A percentile compares a stretch with the other conserved stretches of the same genome.
These are phyloP conservation scores for Erysimum cheiri DNA, from an alignment of 441 rosid species.

Conservation along the genomic window DNA sequence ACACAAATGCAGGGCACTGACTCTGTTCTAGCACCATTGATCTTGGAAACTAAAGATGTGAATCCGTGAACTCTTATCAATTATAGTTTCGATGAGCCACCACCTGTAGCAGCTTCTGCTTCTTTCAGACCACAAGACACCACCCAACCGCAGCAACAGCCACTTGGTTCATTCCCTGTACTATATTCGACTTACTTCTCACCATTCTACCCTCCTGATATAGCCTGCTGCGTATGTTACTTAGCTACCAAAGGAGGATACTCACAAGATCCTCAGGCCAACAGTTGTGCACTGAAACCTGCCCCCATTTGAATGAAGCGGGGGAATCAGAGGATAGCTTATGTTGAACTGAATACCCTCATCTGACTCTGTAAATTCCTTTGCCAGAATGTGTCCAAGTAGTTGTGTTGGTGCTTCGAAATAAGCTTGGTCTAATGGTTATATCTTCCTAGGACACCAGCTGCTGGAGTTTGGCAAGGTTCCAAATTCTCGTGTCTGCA, in stretches of 20 bases:
- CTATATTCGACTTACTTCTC: conserved; percentile 69
- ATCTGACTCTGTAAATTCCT: too few relatives aligned
- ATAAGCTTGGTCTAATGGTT: too few relatives aligned
- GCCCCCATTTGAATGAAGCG: conserved; percentile 43
- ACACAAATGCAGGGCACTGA: conserved; percentile 47
- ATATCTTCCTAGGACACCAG: too few relatives aligned
- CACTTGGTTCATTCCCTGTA: conserved; percentile 64
- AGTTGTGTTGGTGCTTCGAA: too few relatives aligned
- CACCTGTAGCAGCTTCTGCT: background rate
- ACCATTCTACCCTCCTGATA: conserved; percentile 63
- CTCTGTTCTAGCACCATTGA: conserved; percentile 52
- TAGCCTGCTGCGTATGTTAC: conserved; percentile 55
- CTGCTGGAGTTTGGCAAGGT: too few relatives aligned
- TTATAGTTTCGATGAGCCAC: conserved; percentile 56
- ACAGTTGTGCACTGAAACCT: conserved; percentile 64
- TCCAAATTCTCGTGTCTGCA: too few relatives aligned
- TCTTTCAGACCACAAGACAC: conserved; percentile 27
- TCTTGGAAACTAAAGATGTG: conserved; percentile 66
- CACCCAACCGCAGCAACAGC: conserved; percentile 31
- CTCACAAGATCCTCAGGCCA: conserved; percentile 70
- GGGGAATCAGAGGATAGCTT: too few relatives aligned
- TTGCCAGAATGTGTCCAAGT: too few relatives aligned
- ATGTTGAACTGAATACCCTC: too few relatives aligned
- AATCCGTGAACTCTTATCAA: conserved; percentile 89
- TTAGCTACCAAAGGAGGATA: conserved; percentile 53